Base-by-base conservation (phyloP, 148 eudicot species). In the Chenopodium formosanum region DNA sequence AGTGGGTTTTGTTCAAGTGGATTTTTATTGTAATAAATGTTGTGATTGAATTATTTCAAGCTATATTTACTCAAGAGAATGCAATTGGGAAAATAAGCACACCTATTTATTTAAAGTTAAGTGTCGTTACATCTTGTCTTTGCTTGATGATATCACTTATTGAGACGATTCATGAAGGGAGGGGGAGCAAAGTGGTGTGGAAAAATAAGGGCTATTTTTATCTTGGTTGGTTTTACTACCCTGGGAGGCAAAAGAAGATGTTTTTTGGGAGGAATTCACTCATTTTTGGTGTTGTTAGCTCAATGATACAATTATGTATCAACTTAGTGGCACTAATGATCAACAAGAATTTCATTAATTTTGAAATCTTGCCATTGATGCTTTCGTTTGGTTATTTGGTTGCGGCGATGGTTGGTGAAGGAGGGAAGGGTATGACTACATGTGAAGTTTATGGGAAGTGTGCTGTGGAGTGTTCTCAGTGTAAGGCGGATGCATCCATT, bases 181-280 rank as follows among this genome's bases (percentile, higher is more conserved):
- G 7, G 65, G 34, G 46, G 56, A 71, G 32, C 5, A 23, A 63
- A 16, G 79, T 82, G 9, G 79, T 65, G 74, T 82, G 84, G 84
- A 27, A 14, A 63, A 81, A 81, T 74, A 76, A 52, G 27, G 78
- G 83, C 37, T 44, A 22, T 70, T 69, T 64, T n/a, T 37, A 37
- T 37, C 44, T 37, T 37, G 71, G 78, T 68, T 82, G 79, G 68
- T 76, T 82, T 53, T 82, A 76, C 58, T 68, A 82, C 31, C 84
- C 75, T 20, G 80, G 79, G 22, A 82, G 69, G 32, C 48, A 82
- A 10, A 73, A 40, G 11, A 47, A 48, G 53, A 2, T 17, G 8
- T 81, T 75, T 68, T 37, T 37, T 37, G 79, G 68, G 8, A 67
- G 53, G 14, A 75, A 68, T 12, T 34, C 31, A 37, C 74, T 81